Evolutionary conservation across 768 basidiomycete species (phyloP).

Genomic region (Tylopilus plumbeoviolaceoides): DNA sequence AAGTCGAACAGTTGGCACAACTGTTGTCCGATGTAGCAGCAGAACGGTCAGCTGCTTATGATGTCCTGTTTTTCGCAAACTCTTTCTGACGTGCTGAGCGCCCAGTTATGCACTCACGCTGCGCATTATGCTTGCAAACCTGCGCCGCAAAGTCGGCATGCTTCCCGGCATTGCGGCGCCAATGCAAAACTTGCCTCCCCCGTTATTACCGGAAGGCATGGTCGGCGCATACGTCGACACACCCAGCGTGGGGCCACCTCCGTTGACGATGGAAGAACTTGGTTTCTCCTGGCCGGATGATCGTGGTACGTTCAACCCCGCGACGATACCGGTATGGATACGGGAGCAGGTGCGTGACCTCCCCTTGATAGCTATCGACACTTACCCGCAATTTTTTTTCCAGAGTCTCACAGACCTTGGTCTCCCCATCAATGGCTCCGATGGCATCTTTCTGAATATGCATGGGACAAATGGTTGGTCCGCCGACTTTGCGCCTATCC

Average conservation of each 20-base stretch:
- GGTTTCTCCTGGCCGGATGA: constrained; percentile 71
- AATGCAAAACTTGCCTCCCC: constrained; percentile 48
- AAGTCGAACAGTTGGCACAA: constrained; percentile 89
- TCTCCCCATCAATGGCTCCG: constrained; percentile 86
- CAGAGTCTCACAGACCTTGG: constrained; percentile 88
- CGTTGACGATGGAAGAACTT: constrained; percentile 83
- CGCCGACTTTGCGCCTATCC: constrained; percentile 70
- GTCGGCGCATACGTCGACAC: constrained; percentile 52
- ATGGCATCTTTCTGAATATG: constrained; percentile 84
- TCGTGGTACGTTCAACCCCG: constrained; percentile 66
- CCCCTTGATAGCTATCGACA: not conserved
- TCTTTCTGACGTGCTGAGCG: constrained; percentile 10
- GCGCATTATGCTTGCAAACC: constrained; percentile 89
- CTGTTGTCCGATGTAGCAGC: constrained; percentile 90
- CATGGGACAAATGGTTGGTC: constrained; percentile 70
- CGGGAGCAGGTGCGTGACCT: constrained; percentile 72
- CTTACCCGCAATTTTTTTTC: constrained; percentile 2
- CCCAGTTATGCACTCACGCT: constrained; percentile 82
- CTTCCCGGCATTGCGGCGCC: constrained; percentile 45
- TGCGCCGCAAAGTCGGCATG: constrained; percentile 83
- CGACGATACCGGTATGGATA: constrained; percentile 85
- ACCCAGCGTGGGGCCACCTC: constrained; percentile 46
- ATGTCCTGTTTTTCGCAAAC: not conserved
- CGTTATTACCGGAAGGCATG: constrained; percentile 54
- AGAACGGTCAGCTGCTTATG: constrained; percentile 55